phyloP scores from a whole-genome alignment of 352 stramenopile species.

The Hyaloperonospora arabidopsidis region DNA sequence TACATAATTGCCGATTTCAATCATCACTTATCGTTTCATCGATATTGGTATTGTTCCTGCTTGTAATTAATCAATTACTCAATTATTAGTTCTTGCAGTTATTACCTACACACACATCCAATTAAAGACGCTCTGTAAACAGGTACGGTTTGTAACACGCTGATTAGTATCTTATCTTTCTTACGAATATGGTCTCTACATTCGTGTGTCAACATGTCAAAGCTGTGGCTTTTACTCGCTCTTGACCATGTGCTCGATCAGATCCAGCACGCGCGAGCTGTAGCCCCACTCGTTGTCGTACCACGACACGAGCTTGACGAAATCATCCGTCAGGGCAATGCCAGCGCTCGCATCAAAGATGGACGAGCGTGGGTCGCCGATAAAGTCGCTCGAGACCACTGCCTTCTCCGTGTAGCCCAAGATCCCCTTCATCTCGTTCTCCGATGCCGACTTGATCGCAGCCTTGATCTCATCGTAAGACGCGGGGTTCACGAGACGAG shows the following conservation, averaged over 20 bases:
- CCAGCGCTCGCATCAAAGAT: slow-evolving; percentile 97
- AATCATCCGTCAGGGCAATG: slow-evolving; percentile 96
- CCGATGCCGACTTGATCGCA: slow-evolving; percentile 90
- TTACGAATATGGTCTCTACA: background rate
- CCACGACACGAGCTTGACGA: slow-evolving; percentile 99
- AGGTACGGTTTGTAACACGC: no score
- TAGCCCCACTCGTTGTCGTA: slow-evolving; percentile 99
- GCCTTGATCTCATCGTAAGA: slow-evolving; percentile 98
- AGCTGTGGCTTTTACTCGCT: slow-evolving; percentile 81
- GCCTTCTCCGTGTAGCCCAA: slow-evolving; percentile 97
- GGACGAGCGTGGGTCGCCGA: slow-evolving; percentile 91
- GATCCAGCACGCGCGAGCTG: slow-evolving; percentile 93
- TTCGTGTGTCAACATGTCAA: background rate
- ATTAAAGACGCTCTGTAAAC: no score
- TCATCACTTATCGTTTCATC: no score
- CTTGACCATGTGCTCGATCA: slow-evolving; percentile 94
- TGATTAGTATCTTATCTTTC: no score
- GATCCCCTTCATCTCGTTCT: slow-evolving; percentile 94
- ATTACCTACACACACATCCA: no score
- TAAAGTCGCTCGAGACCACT: slow-evolving; percentile 97
- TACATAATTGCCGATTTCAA: background rate
- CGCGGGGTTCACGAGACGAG: slow-evolving; percentile 77
- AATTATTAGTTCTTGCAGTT: no score
- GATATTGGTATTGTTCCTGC: no score
- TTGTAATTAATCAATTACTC: no score